Evolutionary conservation across 306 rosid species (phyloP), one percentile per base, ranked within the genome.

Genomic region (Calophaca sinica): DNA sequence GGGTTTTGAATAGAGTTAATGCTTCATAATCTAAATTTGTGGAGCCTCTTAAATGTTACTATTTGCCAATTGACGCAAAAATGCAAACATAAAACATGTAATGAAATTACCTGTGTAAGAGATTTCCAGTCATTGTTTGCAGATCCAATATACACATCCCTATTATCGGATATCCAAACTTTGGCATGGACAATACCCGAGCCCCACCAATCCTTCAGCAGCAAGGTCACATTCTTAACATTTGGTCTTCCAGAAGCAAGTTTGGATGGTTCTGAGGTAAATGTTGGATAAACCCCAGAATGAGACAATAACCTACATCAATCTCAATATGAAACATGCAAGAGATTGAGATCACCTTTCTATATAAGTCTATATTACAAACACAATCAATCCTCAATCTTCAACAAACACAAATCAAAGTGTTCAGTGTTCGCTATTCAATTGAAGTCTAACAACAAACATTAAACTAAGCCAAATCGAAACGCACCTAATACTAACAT

Each of bases 111-210:
- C 89, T 91, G 98, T 9, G 98, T 87, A 7, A 94, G 96, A 77
- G 97, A 88, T 78, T 94, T 94, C 98, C 98, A 94, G 64, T 94
- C 98, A 84, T 91, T 89, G 78, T 94, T 94, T 42, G 96, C 97
- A 51, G 98, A 94, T 13, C 98, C 98, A 81, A 94, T 87, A 70
- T 94, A 91, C 1, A 90, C 86, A 79, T 88, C 86, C 62, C 62
- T 85, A 11, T 68, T 80, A 87, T 94, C 89, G 8, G 98, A 87
- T 76, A 94, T 91, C 98, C 98, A 94, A 64, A 94, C 96, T 82
- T 94, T 94, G 46, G 98, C 80, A 72, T 94, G 98, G 45, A 94
- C 96, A 78, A 94, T 84, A 66, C 98, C 98, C 0, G 98, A 88
- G 14, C 93, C 98, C 90, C 88, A 91, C 98, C 98, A 94, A 51